phyloP scores from a whole-genome alignment of 2,329 filamentous ascomycete species.

The Penicillium digitatum region DNA sequence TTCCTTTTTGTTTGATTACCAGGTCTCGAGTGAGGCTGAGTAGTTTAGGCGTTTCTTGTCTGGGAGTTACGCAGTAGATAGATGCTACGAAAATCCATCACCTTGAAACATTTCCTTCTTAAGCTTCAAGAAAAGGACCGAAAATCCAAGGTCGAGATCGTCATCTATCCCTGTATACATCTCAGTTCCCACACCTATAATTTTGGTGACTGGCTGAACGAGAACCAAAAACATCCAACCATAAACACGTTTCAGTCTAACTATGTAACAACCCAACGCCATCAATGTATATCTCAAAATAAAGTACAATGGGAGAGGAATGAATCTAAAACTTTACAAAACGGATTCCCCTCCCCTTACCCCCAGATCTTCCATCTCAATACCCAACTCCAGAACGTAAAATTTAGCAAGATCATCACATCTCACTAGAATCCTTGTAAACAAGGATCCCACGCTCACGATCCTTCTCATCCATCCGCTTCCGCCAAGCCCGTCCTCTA shows the following conservation, averaged over 20 bases:
- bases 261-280: not conserved
- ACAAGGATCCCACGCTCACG: slow-evolving; percentile 40
- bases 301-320: not conserved
- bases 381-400: too few species aligned
- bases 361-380: not conserved
- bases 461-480: slow-evolving; percentile 52
- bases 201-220: not conserved
- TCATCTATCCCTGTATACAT: not conserved
- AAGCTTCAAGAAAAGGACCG: not conserved
- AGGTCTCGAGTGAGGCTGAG: not conserved
- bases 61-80: not conserved
- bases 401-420: not conserved
- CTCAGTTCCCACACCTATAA: not conserved
- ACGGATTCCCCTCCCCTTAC: not conserved
- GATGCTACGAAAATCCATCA: not conserved
- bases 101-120: not conserved
- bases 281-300: not conserved
- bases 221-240: not conserved
- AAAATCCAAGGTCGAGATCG: not conserved
- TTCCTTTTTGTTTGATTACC: not conserved
- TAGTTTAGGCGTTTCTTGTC: not conserved
- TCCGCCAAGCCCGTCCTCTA: slow-evolving; percentile 58
- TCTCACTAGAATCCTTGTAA: slow-evolving; percentile 13
- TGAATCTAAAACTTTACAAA: slow-evolving; percentile 2
- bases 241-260: not conserved